Evolutionary conservation across 2,329 filamentous ascomycete genomes (phyloP).

Genomic region (Nannizziopsis arthrosporioides): DNA sequence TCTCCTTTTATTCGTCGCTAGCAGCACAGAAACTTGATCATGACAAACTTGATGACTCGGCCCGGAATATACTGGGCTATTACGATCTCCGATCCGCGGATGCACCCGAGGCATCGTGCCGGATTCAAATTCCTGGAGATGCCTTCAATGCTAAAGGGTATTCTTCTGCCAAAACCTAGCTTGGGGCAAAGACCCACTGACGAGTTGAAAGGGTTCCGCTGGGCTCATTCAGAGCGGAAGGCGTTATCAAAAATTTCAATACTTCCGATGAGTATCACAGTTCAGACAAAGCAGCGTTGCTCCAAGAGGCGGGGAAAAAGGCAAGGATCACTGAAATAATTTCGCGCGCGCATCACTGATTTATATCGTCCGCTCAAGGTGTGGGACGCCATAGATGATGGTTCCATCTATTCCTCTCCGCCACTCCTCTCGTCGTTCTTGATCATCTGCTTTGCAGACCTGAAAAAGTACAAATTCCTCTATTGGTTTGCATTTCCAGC

Average conservation of each 20-base stretch:
- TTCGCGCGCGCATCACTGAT: slow-evolving; percentile 1
- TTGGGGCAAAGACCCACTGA: background rate
- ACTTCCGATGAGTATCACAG: slow-evolving; percentile 88
- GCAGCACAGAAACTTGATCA: slow-evolving; percentile 89
- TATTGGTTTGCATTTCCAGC: slow-evolving; percentile 97
- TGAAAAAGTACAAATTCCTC: slow-evolving; percentile 96
- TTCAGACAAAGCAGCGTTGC: slow-evolving; percentile 64
- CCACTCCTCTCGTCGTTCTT: slow-evolving; percentile 82
- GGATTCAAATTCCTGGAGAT: slow-evolving; percentile 81
- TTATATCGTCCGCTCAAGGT: slow-evolving; percentile 46
- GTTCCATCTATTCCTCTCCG: slow-evolving; percentile 88
- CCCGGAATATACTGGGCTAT: slow-evolving; percentile 70
- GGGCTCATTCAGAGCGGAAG: slow-evolving; percentile 70
- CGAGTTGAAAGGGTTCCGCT: slow-evolving; percentile 46
- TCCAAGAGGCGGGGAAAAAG: slow-evolving; percentile 67
- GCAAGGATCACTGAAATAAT: slow-evolving; percentile 35
- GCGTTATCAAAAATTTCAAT: slow-evolving; percentile 91
- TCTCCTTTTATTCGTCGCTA: slow-evolving; percentile 89
- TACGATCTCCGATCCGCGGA: slow-evolving; percentile 72
- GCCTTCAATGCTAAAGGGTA: slow-evolving; percentile 75
- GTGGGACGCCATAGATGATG: slow-evolving; percentile 95
- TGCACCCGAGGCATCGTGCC: slow-evolving; percentile 62
- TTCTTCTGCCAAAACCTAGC: slow-evolving; percentile 24
- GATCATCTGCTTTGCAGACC: slow-evolving; percentile 81
- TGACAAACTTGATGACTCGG: slow-evolving; percentile 91